Conservation (phyloP, 2,329 filamentous ascomycete species). For the Stachybotrys echinatus region DNA sequence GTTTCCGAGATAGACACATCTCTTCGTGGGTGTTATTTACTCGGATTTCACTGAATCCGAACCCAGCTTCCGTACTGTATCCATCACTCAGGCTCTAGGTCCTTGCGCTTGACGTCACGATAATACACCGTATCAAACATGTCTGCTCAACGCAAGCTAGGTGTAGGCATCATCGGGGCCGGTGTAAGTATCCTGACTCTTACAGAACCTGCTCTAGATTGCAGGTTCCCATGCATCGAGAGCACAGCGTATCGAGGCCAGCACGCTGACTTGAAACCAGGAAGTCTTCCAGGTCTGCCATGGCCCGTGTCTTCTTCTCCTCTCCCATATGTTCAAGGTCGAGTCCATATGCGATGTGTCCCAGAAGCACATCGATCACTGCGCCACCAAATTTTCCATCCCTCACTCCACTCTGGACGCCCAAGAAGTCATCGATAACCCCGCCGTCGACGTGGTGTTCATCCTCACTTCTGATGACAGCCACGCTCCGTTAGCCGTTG, state of each 20-base stretch:
- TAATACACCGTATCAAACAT: too few species aligned
- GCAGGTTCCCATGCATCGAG: not conserved
- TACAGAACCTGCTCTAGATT: not conserved
- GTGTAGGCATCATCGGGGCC: not conserved
- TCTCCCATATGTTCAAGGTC: constrained; percentile 37
- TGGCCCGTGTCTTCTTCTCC: constrained; percentile 14
- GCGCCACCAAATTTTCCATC: constrained; percentile 24
- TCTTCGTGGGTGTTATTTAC: too few species aligned
- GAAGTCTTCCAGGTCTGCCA: constrained; percentile 14
- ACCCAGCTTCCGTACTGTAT: too few species aligned
- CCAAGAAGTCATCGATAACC: constrained; percentile 31
- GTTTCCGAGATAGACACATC: too few species aligned
- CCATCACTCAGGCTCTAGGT: too few species aligned
- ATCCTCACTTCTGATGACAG: constrained; percentile 46
- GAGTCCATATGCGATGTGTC: constrained; percentile 47
- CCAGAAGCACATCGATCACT: constrained; percentile 13
- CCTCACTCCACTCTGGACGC: constrained; percentile 27
- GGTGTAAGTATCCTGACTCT: not conserved
- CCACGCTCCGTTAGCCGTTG: constrained; percentile 43
- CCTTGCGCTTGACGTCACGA: too few species aligned
- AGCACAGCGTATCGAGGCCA: too few species aligned
- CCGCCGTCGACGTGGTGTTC: constrained; percentile 46
- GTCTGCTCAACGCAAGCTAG: not conserved
- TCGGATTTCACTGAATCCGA: too few species aligned
- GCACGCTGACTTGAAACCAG: not conserved